A percentile compares a stretch with the other conserved stretches of the same genome.
phyloP scores from a whole-genome alignment of 345 rosid genomes.

The Pistacia atlantica region DNA sequence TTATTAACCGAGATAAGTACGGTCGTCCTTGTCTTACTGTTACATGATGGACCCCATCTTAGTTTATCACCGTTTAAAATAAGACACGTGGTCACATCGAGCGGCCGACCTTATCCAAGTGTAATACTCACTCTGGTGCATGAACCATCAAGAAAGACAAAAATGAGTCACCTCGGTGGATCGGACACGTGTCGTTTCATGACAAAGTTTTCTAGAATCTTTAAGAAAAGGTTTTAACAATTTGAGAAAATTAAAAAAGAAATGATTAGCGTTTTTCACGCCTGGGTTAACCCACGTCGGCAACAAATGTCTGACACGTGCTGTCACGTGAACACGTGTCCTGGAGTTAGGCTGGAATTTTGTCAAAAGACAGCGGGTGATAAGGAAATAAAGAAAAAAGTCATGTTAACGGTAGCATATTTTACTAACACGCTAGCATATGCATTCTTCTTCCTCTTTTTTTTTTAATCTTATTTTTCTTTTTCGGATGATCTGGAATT shows the following conservation, averaged over 20 bases:
- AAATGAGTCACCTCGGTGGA: constrained; percentile 19
- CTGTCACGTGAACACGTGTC: constrained; percentile 18
- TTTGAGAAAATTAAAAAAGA: neutral
- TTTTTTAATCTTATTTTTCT: too few relatives aligned
- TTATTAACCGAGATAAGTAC: constrained; percentile 51
- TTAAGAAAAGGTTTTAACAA: neutral
- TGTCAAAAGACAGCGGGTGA: constrained; percentile 15
- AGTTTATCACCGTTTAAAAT: constrained; percentile 20
- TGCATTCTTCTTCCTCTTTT: too few relatives aligned
- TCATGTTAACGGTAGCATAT: neutral
- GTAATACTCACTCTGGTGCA: constrained; percentile 29
- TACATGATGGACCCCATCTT: constrained; percentile 30
- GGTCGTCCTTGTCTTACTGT: constrained; percentile 63
- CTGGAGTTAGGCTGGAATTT: constrained; percentile 45
- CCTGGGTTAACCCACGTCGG: constrained; percentile 25
- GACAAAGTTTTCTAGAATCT: constrained; percentile 16
- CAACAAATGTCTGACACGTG: constrained; percentile 20
- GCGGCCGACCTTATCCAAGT: constrained; percentile 41
- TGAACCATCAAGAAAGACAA: constrained; percentile 39
- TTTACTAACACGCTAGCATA: constrained; percentile 25
- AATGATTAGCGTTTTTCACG: constrained; percentile 28
- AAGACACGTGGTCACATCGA: constrained; percentile 41
- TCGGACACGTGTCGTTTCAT: constrained; percentile 32
- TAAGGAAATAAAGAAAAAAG: neutral
- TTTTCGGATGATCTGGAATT: constrained; percentile 12